Evolutionary conservation across 1,139 yeast genomes (phyloP).

Genomic region (Taphrina deformans): DNA sequence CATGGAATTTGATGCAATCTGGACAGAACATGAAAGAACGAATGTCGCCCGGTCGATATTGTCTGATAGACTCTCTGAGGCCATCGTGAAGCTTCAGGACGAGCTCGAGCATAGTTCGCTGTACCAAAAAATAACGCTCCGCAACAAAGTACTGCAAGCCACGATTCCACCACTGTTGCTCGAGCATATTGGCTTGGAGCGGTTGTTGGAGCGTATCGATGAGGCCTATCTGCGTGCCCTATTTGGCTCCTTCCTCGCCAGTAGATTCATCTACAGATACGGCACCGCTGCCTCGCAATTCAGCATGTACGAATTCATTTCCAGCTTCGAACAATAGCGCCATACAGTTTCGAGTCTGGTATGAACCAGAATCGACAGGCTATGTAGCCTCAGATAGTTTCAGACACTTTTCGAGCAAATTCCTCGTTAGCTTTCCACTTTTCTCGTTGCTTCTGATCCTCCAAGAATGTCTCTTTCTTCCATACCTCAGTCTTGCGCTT

Average conservation of each 20-base stretch:
- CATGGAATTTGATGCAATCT: constrained; percentile 80
- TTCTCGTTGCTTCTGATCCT: not conserved
- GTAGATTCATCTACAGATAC: constrained; percentile 81
- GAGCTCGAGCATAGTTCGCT: constrained; percentile 78
- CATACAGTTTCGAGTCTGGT: too few relatives aligned
- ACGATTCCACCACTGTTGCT: constrained; percentile 78
- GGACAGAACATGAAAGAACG: constrained; percentile 72
- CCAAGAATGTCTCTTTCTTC: constrained; percentile 48
- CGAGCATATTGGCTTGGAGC: constrained; percentile 70
- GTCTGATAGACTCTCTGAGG: constrained; percentile 79
- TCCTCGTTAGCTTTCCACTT: constrained; percentile 30
- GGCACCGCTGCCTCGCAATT: constrained; percentile 62
- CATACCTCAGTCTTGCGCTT: constrained; percentile 53
- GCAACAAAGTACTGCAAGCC: constrained; percentile 70
- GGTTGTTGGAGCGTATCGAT: constrained; percentile 76
- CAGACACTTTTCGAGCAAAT: not conserved
- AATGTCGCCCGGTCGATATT: constrained; percentile 71
- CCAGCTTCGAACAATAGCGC: constrained; percentile 13
- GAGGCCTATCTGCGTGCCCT: constrained; percentile 83
- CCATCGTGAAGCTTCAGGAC: constrained; percentile 86
- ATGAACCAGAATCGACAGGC: too few relatives aligned
- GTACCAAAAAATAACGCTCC: constrained; percentile 80
- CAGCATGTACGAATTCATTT: constrained; percentile 31
- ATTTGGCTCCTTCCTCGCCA: constrained; percentile 86
- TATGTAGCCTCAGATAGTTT: not conserved